A percentile compares a stretch with the other conserved stretches of the same genome.
Evolutionary conservation across 192 early-diverging fungal genomes (phyloP).

Genomic region (Coemansia sp.): DNA sequence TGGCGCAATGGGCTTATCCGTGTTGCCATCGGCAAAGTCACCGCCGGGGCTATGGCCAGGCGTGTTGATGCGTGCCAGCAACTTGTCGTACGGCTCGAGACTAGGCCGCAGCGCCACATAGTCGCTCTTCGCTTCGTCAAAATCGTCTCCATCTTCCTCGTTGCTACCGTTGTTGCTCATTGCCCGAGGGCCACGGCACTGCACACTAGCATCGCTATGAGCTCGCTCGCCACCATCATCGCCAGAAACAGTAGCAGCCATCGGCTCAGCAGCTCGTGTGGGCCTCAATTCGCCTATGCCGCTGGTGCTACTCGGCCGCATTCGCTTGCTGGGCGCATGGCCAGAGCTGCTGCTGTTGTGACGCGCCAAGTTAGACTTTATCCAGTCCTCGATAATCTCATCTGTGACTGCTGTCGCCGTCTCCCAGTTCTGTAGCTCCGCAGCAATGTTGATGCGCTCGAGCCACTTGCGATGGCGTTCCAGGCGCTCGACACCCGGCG

Average conservation of each 20-base stretch:
- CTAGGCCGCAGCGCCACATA: conserved; percentile 30
- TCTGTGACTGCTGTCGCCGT: conserved; percentile 35
- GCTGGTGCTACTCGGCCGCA: conserved; percentile 5
- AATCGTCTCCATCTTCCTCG: conserved; percentile 10
- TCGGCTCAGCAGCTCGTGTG: neutral
- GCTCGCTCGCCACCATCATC: neutral
- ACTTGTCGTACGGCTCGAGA: conserved; percentile 22
- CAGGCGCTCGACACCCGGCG: conserved; percentile 34
- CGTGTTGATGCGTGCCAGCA: conserved; percentile 29
- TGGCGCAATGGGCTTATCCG: neutral
- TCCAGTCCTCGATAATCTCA: conserved; percentile 17
- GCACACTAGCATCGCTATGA: conserved; percentile 5
- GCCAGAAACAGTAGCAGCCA: neutral
- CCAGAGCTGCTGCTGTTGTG: neutral
- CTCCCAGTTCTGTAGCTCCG: conserved; percentile 28
- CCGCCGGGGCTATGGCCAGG: neutral
- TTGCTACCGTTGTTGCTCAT: neutral
- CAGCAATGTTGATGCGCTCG: conserved; percentile 26
- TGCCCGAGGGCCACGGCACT: neutral
- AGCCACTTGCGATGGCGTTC: conserved; percentile 32
- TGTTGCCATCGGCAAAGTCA: neutral
- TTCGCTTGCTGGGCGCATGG: neutral
- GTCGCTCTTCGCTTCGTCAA: conserved; percentile 14
- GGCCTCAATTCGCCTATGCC: neutral
- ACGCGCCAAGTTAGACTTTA: neutral